These are phyloP conservation scores for Talaromyces stipitatus DNA, from an alignment of 495 filamentous ascomycete genomes.

Conservation along the genomic window DNA sequence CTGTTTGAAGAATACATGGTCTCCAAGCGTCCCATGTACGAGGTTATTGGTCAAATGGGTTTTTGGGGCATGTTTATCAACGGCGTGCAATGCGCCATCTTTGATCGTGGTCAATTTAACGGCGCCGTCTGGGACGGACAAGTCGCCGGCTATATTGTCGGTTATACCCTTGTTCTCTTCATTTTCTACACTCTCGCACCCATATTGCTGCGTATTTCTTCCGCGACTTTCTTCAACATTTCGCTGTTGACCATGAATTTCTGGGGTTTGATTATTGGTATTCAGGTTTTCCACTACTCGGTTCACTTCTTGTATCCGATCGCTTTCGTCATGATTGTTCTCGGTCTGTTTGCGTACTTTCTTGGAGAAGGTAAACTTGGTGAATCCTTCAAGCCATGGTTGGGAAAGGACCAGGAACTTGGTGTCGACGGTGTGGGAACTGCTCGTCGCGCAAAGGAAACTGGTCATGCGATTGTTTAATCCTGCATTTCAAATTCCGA, in stretches of 20 bases:
- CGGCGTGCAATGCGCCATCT: constrained; percentile 83
- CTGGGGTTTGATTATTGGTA: constrained; percentile 90
- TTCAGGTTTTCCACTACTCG: constrained; percentile 70
- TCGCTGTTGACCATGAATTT: constrained; percentile 93
- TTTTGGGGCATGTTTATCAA: constrained; percentile 90
- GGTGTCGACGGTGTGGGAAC: constrained; percentile 81
- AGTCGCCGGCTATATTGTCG: constrained; percentile 74
- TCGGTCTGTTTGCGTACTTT: constrained; percentile 79
- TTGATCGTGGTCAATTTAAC: constrained; percentile 69
- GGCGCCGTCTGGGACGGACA: constrained; percentile 52
- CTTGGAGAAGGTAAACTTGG: constrained; percentile 64
- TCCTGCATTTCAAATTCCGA: neutral
- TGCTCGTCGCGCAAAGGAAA: constrained; percentile 44
- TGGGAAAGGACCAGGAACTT: constrained; percentile 74
- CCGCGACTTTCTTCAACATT: constrained; percentile 95
- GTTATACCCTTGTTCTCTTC: constrained; percentile 75
- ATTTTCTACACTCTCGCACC: constrained; percentile 87
- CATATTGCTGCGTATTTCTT: constrained; percentile 77
- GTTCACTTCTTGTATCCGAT: constrained; percentile 93
- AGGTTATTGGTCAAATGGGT: constrained; percentile 85
- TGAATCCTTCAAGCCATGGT: constrained; percentile 90
- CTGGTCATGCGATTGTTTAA: constrained; percentile 5
- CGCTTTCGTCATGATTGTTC: constrained; percentile 84
- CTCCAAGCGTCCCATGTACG: constrained; percentile 77
- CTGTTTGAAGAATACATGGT: constrained; percentile 93